These are phyloP conservation scores for Plenodomus tracheiphilus DNA, from an alignment of 2,329 filamentous ascomycete species.

Conservation along the genomic window DNA sequence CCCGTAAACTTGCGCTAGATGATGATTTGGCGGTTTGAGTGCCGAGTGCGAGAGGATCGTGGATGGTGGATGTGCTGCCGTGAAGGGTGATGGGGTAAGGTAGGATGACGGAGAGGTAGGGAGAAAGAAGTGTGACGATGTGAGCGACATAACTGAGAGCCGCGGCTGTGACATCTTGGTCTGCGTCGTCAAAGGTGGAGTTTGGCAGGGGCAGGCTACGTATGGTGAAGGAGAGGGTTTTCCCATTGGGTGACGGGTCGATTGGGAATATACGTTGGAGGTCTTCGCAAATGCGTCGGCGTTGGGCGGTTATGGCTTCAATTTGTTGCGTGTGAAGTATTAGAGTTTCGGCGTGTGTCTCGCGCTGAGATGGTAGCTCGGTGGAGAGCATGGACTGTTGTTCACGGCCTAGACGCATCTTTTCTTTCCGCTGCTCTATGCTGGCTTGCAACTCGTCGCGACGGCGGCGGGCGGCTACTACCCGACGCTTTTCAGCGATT, in stretches of 20 bases:
- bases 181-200: constrained; percentile 71
- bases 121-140: constrained; percentile 74
- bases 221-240: constrained; percentile 81
- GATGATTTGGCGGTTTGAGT: constrained; percentile 38
- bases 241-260: constrained; percentile 59
- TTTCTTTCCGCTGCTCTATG: constrained; percentile 65
- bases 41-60: constrained; percentile 67
- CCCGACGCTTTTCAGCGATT: constrained; percentile 64
- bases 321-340: constrained; percentile 60
- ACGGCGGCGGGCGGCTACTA: constrained; percentile 64
- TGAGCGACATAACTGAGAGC: constrained; percentile 81
- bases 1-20: constrained; percentile 21
- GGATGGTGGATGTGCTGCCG: constrained; percentile 74
- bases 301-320: constrained; percentile 78
- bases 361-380: constrained; percentile 61
- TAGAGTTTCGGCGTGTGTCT: constrained; percentile 54
- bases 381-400: constrained; percentile 61
- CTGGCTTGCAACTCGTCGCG: constrained; percentile 70
- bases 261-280: constrained; percentile 80
- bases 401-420: constrained; percentile 67
- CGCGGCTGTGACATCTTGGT: constrained; percentile 75
- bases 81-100: constrained; percentile 77
- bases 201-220: constrained; percentile 79
- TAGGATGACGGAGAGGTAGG: constrained; percentile 76
- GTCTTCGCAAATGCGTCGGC: constrained; percentile 85